phyloP scores from a whole-genome alignment of 257 asterid genomes.

The Forsythia suspensa region DNA sequence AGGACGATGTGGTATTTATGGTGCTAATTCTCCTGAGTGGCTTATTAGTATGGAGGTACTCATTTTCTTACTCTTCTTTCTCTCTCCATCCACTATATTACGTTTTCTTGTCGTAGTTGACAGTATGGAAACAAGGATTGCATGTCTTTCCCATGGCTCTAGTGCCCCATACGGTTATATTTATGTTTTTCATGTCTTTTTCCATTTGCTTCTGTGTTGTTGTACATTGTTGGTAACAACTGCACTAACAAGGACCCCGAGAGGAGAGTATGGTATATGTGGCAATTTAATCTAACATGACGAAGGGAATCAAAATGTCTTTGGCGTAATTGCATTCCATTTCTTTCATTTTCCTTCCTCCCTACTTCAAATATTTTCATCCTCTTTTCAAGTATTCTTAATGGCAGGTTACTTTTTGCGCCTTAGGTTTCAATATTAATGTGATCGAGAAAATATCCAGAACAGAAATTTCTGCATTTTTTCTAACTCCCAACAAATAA shows the following conservation, averaged over 20 bases:
- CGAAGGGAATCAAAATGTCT: background rate
- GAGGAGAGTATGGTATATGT: slow-evolving; percentile 6
- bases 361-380: background rate
- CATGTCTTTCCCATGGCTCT: background rate
- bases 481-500: slow-evolving; percentile 21
- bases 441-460: slow-evolving; percentile 2
- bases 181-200: background rate
- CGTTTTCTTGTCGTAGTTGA: background rate
- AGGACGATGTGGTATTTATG: slow-evolving; percentile 93
- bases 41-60: slow-evolving; percentile 94
- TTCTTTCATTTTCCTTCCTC: background rate
- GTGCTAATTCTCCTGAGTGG: slow-evolving; percentile 90
- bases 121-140: background rate
- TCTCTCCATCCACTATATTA: background rate
- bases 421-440: slow-evolving; percentile 8
- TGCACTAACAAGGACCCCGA: slow-evolving; percentile 11
- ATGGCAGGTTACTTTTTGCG: background rate
- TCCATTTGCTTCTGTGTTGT: slow-evolving; percentile 13
- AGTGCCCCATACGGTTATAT: background rate
- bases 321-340: background rate
- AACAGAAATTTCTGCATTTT: slow-evolving; percentile 11
- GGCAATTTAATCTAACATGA: background rate
- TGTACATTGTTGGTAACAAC: slow-evolving; percentile 5
- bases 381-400: background rate
- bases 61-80: slow-evolving; percentile 9